A percentile compares a stretch with the other conserved stretches of the same genome.
Conservation (phyloP, 441 rosid genomes). For the Erodium chrysanthum region DNA sequence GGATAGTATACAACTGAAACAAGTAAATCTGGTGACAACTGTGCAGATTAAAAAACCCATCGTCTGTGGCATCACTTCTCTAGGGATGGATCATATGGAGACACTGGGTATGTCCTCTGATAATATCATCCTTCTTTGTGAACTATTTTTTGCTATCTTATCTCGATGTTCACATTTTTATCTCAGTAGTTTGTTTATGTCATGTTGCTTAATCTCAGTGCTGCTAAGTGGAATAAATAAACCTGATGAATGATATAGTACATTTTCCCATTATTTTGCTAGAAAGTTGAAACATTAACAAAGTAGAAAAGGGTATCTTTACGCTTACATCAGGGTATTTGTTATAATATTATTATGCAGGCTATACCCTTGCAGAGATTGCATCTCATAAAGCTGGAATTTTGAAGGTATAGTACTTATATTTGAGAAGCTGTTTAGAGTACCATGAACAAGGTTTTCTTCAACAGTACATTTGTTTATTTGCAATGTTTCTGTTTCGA, state of each 20-base stretch:
- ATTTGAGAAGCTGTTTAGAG: slow-evolving; percentile 18
- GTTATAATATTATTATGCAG: slow-evolving; percentile 28
- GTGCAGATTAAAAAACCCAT: slow-evolving; percentile 65
- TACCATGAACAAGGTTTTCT: slow-evolving; percentile 15
- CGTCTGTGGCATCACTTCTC: slow-evolving; percentile 76
- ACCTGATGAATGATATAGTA: neutral
- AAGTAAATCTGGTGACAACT: slow-evolving; percentile 13
- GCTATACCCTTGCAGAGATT: slow-evolving; percentile 57
- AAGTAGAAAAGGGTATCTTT: slow-evolving; percentile 5
- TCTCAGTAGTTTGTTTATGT: neutral
- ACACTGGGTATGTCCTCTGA: slow-evolving; percentile 38
- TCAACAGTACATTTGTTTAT: slow-evolving; percentile 15
- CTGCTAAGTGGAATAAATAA: neutral
- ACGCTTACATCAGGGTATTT: neutral
- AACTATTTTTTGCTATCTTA: neutral
- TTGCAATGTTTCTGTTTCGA: slow-evolving; percentile 21
- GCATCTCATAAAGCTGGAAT: slow-evolving; percentile 88
- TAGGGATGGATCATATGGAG: slow-evolving; percentile 85
- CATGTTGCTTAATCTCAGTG: neutral
- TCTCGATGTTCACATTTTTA: neutral
- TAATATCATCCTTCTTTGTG: neutral
- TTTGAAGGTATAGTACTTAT: slow-evolving; percentile 50
- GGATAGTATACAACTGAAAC: neutral
- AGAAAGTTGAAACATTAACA: slow-evolving; percentile 5
- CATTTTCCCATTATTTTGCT: neutral